Evolutionary conservation across 768 basidiomycete species (phyloP).

Genomic region (Galerina sulciceps): DNA sequence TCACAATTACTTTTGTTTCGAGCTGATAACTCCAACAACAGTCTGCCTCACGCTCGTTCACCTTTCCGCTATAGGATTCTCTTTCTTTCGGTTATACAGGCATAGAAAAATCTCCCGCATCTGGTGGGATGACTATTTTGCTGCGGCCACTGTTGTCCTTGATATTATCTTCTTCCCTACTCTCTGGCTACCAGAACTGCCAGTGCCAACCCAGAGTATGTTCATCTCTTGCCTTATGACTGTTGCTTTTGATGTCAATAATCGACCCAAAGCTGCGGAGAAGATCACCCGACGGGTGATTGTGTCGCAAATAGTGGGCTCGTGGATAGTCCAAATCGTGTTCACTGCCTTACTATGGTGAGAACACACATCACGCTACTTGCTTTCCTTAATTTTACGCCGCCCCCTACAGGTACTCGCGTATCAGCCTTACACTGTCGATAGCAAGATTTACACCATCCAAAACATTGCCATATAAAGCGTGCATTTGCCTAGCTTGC

Average conservation of each 20-base stretch:
- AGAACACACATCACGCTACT: not conserved
- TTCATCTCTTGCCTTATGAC: not conserved
- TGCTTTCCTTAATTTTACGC: not conserved
- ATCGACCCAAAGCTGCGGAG: not conserved
- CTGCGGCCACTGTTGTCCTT: not conserved
- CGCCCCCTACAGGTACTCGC: not conserved
- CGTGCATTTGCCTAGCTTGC: not conserved
- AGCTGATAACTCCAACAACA: not conserved
- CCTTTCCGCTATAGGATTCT: not conserved
- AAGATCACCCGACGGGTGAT: not conserved
- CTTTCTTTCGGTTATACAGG: not conserved
- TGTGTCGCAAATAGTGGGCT: not conserved
- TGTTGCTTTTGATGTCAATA: not conserved
- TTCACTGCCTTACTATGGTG: not conserved
- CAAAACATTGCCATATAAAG: not conserved
- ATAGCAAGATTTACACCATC: not conserved
- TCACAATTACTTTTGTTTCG: not conserved
- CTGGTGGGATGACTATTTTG: slow-evolving; percentile 3
- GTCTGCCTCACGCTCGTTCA: not conserved
- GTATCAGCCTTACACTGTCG: not conserved
- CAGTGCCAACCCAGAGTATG: not conserved
- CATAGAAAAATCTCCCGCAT: not conserved
- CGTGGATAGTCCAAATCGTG: not conserved
- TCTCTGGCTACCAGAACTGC: not conserved
- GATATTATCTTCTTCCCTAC: not conserved